Evolutionary conservation across 208 protist species (phyloP).

Genomic region (Wallacemonas collosoma): DNA sequence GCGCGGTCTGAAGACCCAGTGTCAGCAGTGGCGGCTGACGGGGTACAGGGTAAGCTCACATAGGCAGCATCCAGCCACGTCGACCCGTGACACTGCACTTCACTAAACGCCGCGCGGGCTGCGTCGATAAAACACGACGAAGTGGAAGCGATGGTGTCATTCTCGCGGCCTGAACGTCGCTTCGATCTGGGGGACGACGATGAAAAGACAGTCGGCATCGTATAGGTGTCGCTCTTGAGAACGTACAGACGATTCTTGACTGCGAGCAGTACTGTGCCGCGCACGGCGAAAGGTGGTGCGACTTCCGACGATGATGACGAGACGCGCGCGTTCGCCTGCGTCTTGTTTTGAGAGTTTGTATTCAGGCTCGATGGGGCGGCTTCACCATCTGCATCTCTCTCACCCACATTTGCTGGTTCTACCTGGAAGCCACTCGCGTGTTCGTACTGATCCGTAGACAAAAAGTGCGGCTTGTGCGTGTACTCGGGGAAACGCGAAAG

Average conservation of each 20-base stretch:
- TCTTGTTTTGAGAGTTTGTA: no score
- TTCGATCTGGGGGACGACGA: not conserved
- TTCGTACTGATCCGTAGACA: constrained; percentile 24
- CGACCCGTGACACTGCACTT: not conserved
- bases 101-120: not conserved
- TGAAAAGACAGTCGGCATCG: not conserved
- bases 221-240: not conserved
- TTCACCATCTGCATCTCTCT: not conserved
- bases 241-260: constrained; percentile 14
- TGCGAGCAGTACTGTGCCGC: constrained; percentile 5
- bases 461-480: constrained; percentile 31
- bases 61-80: not conserved
- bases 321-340: no score
- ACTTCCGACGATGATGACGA: no score
- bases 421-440: not conserved
- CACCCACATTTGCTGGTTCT: not conserved
- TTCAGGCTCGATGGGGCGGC: not conserved
- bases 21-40: not conserved
- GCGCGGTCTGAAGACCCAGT: not conserved
- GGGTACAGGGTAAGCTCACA: not conserved
- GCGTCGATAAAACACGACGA: not conserved
- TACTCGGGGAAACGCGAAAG: constrained; percentile 17
- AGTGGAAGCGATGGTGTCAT: not conserved
- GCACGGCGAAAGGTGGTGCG: not conserved
- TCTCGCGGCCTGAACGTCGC: not conserved